phyloP scores from a whole-genome alignment of 129 eudicot genomes.

The Calendula officinalis region DNA sequence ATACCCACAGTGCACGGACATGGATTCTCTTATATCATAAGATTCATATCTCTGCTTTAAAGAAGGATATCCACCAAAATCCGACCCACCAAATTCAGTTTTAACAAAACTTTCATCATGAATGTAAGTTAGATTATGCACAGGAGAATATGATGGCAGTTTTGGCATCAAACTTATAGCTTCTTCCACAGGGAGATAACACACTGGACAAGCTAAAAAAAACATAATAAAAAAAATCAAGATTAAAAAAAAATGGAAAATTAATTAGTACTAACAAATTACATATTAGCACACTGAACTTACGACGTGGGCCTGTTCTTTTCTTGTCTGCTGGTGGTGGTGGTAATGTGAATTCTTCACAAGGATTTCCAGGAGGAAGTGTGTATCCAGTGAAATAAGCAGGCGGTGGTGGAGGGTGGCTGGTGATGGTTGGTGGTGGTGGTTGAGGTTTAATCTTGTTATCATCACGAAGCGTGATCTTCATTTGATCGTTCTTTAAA shows the following conservation, averaged over 20 bases:
- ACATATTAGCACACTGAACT: neutral
- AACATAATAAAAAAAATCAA: conserved; percentile 19
- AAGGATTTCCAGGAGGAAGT: conserved; percentile 87
- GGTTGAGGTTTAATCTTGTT: conserved; percentile 16
- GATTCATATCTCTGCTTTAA: conserved; percentile 62
- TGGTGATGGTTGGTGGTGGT: conserved; percentile 12
- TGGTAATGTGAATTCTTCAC: conserved; percentile 63
- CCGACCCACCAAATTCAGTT: conserved; percentile 85
- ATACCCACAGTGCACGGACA: conserved; percentile 81
- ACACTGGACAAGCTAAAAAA: conserved; percentile 80
- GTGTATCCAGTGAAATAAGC: conserved; percentile 61
- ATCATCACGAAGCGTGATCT: conserved; percentile 14
- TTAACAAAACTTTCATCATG: conserved; percentile 57
- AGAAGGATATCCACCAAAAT: conserved; percentile 78
- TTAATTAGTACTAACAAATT: neutral
- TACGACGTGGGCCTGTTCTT: conserved; percentile 71
- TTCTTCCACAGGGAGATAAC: conserved; percentile 68
- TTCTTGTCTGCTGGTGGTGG: conserved; percentile 91
- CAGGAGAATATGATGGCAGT: conserved; percentile 69
- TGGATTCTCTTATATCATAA: conserved; percentile 63
- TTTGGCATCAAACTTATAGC: conserved; percentile 66
- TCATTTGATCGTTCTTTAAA: conserved; percentile 20
- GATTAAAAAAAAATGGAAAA: conserved; percentile 13
- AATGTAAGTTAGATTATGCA: conserved; percentile 50
- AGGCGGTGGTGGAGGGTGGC: conserved; percentile 46